Conservation (phyloP, 192 early-diverging fungal genomes). For the Rhizoclosmatium sp. region DNA sequence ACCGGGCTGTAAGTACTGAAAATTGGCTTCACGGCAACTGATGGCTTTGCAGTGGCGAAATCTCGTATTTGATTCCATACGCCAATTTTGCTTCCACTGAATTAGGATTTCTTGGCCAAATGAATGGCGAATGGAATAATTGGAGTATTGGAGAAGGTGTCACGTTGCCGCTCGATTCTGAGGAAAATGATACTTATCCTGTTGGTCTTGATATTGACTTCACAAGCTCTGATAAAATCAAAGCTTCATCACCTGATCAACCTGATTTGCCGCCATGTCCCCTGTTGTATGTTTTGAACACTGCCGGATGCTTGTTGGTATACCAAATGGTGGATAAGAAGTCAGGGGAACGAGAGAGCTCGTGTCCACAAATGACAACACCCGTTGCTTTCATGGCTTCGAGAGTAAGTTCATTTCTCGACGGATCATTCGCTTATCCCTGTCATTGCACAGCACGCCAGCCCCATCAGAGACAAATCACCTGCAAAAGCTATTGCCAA, state of each 20-base stretch:
- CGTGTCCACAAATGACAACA: conserved; percentile 9
- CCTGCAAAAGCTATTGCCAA: no score
- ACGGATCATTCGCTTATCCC: no score
- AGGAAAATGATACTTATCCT: conserved; percentile 70
- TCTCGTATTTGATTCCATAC: background rate
- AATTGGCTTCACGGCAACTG: background rate
- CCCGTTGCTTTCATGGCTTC: background rate
- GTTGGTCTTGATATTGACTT: conserved; percentile 82
- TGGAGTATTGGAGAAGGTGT: conserved; percentile 70
- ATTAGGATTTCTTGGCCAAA: conserved; percentile 58
- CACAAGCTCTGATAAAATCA: conserved; percentile 53
- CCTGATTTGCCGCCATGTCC: conserved; percentile 24
- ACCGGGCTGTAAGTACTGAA: background rate
- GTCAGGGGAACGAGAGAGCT: background rate
- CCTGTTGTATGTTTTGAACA: conserved; percentile 27
- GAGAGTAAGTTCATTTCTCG: background rate
- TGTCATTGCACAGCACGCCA: no score
- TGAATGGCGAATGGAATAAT: conserved; percentile 64
- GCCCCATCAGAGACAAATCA: no score
- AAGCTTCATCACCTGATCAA: background rate
- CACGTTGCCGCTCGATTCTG: conserved; percentile 58
- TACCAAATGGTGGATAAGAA: conserved; percentile 9
- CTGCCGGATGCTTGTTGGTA: conserved; percentile 23
- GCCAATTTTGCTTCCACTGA: background rate
- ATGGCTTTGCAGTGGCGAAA: background rate